Base-by-base conservation (phyloP, 805 yeast species). In the Kazachstania psychrophila region DNA sequence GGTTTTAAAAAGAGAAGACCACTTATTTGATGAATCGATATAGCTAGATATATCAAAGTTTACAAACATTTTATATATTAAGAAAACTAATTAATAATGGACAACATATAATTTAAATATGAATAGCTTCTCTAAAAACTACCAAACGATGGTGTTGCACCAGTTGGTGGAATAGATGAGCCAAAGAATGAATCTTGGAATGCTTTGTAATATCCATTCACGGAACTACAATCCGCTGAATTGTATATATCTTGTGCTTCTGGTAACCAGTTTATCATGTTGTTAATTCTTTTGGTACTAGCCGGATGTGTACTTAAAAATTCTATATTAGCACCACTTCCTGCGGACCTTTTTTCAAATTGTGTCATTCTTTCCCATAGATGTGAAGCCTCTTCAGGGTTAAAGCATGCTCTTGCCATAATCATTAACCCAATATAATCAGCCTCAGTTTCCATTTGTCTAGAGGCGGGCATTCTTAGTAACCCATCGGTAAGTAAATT, bases 371-470 rank as follows among this genome's bases (percentile, higher is more conserved):
- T 69, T 36, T 69, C 58, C 99, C 99, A 92, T 39, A 92, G 70
- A 9, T 62, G 63, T 1, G 80, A 73, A 0, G 95, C 81, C 46
- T 78, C 85, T 13, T 62, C 61, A 5, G 95, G 87, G 44, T 88
- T 64, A 58, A 70, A 92, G 56, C 99, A 92, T 32, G 94, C 94
- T 41, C 77, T 66, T 2, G 95, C 75, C 95, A 89, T 84, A 46
- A 89, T 68, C 77, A 86, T 80, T 42, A 92, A 64, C 0, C 99
- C 99, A 22, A 92, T 88, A 49, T 79, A 79, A 60, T 92, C 98
- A 0, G 98, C 97, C 58, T 92, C 98, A 0, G 86, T 72, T 60
- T 92, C 99, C 95, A 86, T 86, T 41, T 75, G 85, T 49, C 99
- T 68, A 1, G 94, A 82, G 0, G 94, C 82, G 0, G 96, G 96